Percentiles rank a stretch among this genome's conserved stretches.
These are phyloP conservation scores for Mrakiaceae sp. DNA, from an alignment of 1,284 basidiomycete species.

Conservation along the genomic window DNA sequence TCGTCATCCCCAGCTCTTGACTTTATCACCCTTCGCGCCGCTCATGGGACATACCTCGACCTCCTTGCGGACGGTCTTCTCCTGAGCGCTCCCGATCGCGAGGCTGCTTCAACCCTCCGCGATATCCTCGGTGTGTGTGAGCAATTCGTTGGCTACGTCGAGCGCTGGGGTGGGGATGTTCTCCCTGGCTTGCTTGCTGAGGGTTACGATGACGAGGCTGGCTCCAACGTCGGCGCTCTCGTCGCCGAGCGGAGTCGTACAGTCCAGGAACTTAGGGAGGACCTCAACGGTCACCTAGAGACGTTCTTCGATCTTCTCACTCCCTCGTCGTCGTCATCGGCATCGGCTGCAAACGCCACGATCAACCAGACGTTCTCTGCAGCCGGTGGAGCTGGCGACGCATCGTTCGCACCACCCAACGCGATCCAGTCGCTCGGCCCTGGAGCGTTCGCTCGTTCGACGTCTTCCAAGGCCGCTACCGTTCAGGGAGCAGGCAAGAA, in stretches of 20 bases:
- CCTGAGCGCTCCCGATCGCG: constrained; percentile 54
- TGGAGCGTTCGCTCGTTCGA: neutral
- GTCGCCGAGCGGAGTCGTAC: constrained; percentile 55
- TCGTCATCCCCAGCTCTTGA: constrained; percentile 43
- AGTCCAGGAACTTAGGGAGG: constrained; percentile 60
- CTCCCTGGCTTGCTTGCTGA: constrained; percentile 70
- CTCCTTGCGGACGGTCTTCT: constrained; percentile 68
- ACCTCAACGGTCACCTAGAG: constrained; percentile 62
- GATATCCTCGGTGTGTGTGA: constrained; percentile 70
- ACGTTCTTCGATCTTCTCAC: constrained; percentile 10
- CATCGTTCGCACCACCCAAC: neutral
- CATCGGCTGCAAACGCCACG: neutral
- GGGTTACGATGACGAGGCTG: constrained; percentile 49
- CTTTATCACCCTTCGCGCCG: constrained; percentile 67
- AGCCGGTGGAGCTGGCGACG: neutral
- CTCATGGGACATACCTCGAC: constrained; percentile 70
- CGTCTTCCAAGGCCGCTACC: neutral
- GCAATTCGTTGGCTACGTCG: constrained; percentile 67
- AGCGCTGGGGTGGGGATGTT: constrained; percentile 85
- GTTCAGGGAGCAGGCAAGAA: constrained; percentile 5
- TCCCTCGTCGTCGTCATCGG: neutral
- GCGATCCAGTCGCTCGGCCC: neutral
- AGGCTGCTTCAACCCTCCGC: constrained; percentile 42
- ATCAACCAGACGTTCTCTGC: neutral
- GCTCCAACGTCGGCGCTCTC: constrained; percentile 49